Percentiles rank a stretch among this genome's conserved stretches.
These are phyloP conservation scores for Fomitopsis schrenkii DNA, from an alignment of 1,284 basidiomycete species.

Conservation along the genomic window DNA sequence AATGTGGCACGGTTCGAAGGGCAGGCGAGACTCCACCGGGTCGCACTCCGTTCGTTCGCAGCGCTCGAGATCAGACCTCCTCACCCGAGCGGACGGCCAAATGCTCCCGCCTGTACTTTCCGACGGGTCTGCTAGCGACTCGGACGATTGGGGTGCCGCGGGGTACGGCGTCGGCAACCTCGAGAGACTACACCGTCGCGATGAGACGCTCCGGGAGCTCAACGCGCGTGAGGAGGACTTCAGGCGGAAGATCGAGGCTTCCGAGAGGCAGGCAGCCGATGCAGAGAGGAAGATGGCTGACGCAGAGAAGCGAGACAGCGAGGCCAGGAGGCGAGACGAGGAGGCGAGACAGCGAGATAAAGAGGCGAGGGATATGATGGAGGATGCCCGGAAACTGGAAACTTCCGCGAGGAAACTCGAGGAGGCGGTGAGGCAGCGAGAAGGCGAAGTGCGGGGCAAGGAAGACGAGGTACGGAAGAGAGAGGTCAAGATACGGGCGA, in stretches of 20 bases:
- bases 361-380: constrained; percentile 14
- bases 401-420: constrained; percentile 20
- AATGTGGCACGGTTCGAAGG: constrained; percentile 11
- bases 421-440: constrained; percentile 20
- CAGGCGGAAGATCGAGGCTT: constrained; percentile 12
- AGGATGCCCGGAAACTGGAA: constrained; percentile 19
- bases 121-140: constrained; percentile 26
- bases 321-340: constrained; percentile 7
- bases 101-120: too few species aligned
- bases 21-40: constrained; percentile 22
- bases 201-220: constrained; percentile 10
- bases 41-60: constrained; percentile 24
- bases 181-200: constrained; percentile 2
- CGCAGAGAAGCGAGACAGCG: constrained; percentile 13
- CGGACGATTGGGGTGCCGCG: constrained; percentile 25
- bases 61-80: constrained; percentile 20
- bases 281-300: constrained; percentile 22
- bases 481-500: neutral
- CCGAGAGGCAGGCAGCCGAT: constrained; percentile 15
- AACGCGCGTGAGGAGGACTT: constrained; percentile 11
- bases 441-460: constrained; percentile 19
- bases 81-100: neutral
- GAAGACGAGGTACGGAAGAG: constrained; percentile 12
- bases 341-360: constrained; percentile 17
- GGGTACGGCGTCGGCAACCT: constrained; percentile 28